These are phyloP conservation scores for Arthroderma sp. DNA, from an alignment of 2,329 filamentous ascomycete species.

Conservation along the genomic window DNA sequence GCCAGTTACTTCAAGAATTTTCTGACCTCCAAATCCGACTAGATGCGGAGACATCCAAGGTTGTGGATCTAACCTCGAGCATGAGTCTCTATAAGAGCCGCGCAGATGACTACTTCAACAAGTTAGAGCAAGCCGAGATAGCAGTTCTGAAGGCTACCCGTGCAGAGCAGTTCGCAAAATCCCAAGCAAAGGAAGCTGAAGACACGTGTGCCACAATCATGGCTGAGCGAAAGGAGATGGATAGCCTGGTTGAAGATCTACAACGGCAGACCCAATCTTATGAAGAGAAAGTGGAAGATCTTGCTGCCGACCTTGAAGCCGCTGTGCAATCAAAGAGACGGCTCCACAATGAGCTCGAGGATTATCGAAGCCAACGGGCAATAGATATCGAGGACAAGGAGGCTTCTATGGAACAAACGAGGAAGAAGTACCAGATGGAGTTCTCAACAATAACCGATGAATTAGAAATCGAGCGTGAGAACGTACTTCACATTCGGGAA, in stretches of 20 bases:
- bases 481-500: conserved; percentile 67
- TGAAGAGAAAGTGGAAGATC: conserved; percentile 81
- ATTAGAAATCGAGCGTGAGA: conserved; percentile 84
- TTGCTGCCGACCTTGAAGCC: conserved; percentile 76
- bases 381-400: conserved; percentile 98
- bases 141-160: conserved; percentile 82
- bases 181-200: conserved; percentile 79
- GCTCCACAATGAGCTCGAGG: conserved; percentile 91
- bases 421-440: conserved; percentile 93
- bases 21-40: conserved; percentile 86
- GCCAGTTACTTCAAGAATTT: conserved; percentile 80
- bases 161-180: conserved; percentile 86
- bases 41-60: conserved; percentile 74
- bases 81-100: conserved; percentile 81
- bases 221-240: conserved; percentile 84
- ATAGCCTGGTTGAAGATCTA: conserved; percentile 73
- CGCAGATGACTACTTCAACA: conserved; percentile 92
- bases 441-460: conserved; percentile 82
- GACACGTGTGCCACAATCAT: conserved; percentile 82
- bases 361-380: conserved; percentile 86
- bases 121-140: conserved; percentile 93
- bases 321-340: conserved; percentile 83
- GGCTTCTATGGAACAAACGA: conserved; percentile 86
- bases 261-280: conserved; percentile 80
- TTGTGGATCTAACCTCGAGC: conserved; percentile 71